These are phyloP conservation scores for Aurinia saxatilis DNA, from an alignment of 345 rosid genomes.

Conservation along the genomic window DNA sequence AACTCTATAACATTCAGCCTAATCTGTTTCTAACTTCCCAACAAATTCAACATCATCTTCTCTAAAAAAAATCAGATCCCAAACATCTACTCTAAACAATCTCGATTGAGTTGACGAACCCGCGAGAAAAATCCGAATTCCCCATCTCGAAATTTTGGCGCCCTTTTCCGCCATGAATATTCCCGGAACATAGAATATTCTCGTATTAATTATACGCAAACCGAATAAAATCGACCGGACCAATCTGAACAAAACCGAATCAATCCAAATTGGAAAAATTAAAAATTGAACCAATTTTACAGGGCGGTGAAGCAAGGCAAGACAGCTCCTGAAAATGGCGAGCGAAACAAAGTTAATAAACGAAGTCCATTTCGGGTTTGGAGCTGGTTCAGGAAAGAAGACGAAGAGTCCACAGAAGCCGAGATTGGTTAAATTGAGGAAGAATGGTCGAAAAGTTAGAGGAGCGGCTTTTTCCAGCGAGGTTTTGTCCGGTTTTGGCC, in stretches of 20 bases:
- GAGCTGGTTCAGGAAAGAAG: constrained; percentile 19
- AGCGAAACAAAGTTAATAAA: too few relatives aligned
- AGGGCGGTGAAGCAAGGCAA: too few relatives aligned
- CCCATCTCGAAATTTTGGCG: constrained; percentile 7
- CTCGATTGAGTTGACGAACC: background rate
- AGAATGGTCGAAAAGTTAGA: constrained; percentile 36
- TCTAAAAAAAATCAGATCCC: too few relatives aligned
- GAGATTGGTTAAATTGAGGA: constrained; percentile 58
- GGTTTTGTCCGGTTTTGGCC: constrained; percentile 37
- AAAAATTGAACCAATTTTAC: too few relatives aligned
- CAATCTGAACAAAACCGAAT: too few relatives aligned
- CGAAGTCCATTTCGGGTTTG: constrained; percentile 12
- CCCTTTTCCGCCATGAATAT: constrained; percentile 7
- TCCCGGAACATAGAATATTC: too few relatives aligned
- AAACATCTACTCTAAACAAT: background rate
- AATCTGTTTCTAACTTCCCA: background rate
- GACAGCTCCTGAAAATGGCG: too few relatives aligned
- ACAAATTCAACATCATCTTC: background rate
- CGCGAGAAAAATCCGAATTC: background rate
- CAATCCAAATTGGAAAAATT: too few relatives aligned
- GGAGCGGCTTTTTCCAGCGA: constrained; percentile 20
- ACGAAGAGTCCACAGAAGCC: constrained; percentile 37
- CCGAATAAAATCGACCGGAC: too few relatives aligned
- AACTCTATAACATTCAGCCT: background rate
- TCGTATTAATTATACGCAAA: too few relatives aligned